Conservation (phyloP, 176 grass and related monocot genomes). For the Microstegium vimineum region DNA sequence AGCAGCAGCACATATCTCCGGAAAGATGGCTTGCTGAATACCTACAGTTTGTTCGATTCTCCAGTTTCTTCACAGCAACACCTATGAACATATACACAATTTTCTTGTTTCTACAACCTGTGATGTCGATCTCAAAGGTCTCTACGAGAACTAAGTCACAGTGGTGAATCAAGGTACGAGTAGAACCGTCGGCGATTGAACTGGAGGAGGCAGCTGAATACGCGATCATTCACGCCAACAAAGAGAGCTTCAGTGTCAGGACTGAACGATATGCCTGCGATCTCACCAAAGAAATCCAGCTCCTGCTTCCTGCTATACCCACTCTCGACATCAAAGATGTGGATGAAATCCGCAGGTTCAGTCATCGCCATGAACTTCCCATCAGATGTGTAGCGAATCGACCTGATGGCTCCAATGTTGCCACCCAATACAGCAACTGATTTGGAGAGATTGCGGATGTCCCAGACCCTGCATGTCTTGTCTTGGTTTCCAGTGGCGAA, state of each 20-base stretch:
- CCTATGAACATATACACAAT: background rate
- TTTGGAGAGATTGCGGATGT: slow-evolving; percentile 71
- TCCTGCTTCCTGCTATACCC: slow-evolving; percentile 70
- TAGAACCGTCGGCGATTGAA: slow-evolving; percentile 46
- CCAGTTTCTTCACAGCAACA: slow-evolving; percentile 2
- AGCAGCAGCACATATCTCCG: background rate
- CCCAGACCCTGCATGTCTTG: slow-evolving; percentile 88
- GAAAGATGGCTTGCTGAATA: background rate
- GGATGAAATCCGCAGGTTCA: slow-evolving; percentile 66
- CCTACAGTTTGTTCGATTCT: background rate
- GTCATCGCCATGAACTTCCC: slow-evolving; percentile 80
- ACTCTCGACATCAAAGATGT: slow-evolving; percentile 52
- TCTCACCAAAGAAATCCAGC: slow-evolving; percentile 78
- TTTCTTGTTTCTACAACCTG: background rate
- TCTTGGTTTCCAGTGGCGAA: slow-evolving; percentile 85
- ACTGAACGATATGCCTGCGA: slow-evolving; percentile 73
- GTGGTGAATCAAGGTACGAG: slow-evolving; percentile 54
- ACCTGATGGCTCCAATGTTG: slow-evolving; percentile 76
- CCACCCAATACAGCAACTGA: slow-evolving; percentile 65
- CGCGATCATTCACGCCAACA: slow-evolving; percentile 60
- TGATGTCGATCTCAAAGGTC: background rate
- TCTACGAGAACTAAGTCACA: slow-evolving; percentile 23
- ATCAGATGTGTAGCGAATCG: slow-evolving; percentile 66
- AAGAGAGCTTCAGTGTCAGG: slow-evolving; percentile 72
- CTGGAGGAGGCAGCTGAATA: slow-evolving; percentile 66